Base-by-base conservation (phyloP, 805 yeast genomes). In the Metschnikowia corniflorae region DNA sequence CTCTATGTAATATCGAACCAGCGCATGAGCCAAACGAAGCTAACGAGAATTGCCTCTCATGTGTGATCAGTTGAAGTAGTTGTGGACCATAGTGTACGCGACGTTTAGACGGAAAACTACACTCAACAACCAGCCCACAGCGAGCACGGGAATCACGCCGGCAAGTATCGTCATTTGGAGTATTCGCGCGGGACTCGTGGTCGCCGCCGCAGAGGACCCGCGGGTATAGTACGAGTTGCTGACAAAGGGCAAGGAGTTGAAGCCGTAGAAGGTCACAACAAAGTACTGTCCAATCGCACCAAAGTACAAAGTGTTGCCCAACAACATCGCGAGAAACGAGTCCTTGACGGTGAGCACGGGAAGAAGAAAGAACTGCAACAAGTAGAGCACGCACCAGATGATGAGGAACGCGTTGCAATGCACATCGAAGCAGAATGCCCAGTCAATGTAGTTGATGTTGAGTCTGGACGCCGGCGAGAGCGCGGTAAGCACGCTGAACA, bases 341-440 rank as follows among this genome's bases (percentile, higher is more conserved):
- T 75, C 78, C 46, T 79, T 73, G 51, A 77, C 58, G 34, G 79
- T 75, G 26, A 87, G 61, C 13, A 87, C 53, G 2, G 97, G 96
- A 42, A 87, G 63, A 33, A 47, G 37, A 39, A 44, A 44, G 27
- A 47, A 44, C 31, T 44, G 49, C 33, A 42, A 22, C 32, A 42
- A 31, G 27, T 44, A 48, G 29, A 48, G 49, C 39, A 42, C 31
- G 35, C 86, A 71, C 95, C 95, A 46, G 33, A 48, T 46, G 31
- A 48, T 34, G 31, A 48, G 45, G 17, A 48, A 48, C 38, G 47
- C 76, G 59, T 89, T 89, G 65, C 96, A 86, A 61, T 89, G 97
- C 18, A 88, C 81, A 53, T 88, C 97, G 56, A 89, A 89, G 63
- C 96, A 87, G 57, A 86, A 88, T 1, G 91, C 88, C 96, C 96